Conservation (phyloP, 2,329 filamentous ascomycete genomes). For the Alternaria triticina region DNA sequence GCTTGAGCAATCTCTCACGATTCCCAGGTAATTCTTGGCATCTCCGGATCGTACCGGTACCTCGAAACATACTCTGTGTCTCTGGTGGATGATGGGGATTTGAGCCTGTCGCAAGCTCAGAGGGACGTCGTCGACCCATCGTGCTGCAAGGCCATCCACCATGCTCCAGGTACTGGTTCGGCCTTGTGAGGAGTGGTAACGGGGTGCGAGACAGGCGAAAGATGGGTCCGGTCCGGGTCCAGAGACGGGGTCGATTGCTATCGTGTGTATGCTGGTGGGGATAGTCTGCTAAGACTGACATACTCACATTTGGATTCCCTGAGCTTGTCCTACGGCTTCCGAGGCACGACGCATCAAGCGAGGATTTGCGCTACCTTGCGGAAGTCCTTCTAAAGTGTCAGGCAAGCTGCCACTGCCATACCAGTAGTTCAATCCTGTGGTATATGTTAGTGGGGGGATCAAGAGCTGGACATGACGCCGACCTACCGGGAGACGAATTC, state of each 20-base stretch:
- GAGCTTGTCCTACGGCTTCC: slow-evolving; percentile 38
- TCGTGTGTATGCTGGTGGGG: neutral
- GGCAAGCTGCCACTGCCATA: slow-evolving; percentile 41
- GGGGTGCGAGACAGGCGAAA: neutral
- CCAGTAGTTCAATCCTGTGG: slow-evolving; percentile 41
- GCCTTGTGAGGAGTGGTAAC: neutral
- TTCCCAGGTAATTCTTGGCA: slow-evolving; percentile 26
- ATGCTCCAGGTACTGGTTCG: neutral
- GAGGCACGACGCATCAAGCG: slow-evolving; percentile 43
- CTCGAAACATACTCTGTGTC: neutral
- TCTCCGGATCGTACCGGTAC: slow-evolving; percentile 16
- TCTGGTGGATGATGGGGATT: neutral
- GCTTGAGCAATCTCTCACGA: slow-evolving; percentile 17
- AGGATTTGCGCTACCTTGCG: slow-evolving; percentile 30
- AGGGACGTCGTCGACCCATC: neutral
- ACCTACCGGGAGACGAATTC: slow-evolving; percentile 43
- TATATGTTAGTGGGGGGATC: slow-evolving; percentile 16
- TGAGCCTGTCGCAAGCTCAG: neutral
- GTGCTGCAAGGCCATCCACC: neutral
- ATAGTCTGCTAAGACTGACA: neutral
- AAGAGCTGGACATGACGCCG: slow-evolving; percentile 4
- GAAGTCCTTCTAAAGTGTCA: slow-evolving; percentile 34
- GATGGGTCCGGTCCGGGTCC: neutral
- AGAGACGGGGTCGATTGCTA: neutral
- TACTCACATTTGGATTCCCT: slow-evolving; percentile 40